Percentiles rank a stretch among this genome's conserved stretches.
These are phyloP conservation scores for Psilocybe cyanescens DNA, from an alignment of 768 basidiomycete genomes.

Conservation along the genomic window DNA sequence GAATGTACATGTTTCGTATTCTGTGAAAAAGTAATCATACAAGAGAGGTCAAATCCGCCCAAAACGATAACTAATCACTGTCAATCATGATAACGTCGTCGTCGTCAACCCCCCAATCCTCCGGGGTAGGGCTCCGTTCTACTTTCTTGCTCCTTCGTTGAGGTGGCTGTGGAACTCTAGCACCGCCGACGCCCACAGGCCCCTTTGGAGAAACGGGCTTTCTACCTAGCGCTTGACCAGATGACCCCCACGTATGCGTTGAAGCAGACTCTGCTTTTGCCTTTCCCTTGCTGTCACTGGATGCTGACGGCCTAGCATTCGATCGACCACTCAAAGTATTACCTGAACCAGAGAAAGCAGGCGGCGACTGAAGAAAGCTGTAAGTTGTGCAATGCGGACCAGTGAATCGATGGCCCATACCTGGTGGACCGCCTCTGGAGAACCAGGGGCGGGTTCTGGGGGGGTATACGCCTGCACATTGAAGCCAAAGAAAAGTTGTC, in stretches of 20 bases:
- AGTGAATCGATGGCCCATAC: conserved; percentile 16
- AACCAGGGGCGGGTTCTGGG: conserved; percentile 39
- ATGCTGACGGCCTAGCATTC: conserved; percentile 25
- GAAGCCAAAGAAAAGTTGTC: conserved; percentile 97
- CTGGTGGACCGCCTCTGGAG: conserved; percentile 35
- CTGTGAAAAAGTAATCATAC: conserved; percentile 8
- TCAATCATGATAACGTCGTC: conserved; percentile 86
- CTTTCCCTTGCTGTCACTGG: conserved; percentile 49
- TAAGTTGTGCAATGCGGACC: neutral
- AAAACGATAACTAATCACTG: conserved; percentile 55
- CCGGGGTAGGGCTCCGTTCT: conserved; percentile 67
- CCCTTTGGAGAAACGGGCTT: conserved; percentile 40
- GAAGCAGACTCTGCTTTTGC: conserved; percentile 46
- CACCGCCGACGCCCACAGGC: conserved; percentile 59
- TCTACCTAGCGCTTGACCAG: conserved; percentile 56
- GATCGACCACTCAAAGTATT: conserved; percentile 65
- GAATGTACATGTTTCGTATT: neutral
- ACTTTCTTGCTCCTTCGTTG: conserved; percentile 41
- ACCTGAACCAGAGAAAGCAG: conserved; percentile 68
- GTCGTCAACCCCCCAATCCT: conserved; percentile 83
- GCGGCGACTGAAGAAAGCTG: conserved; percentile 35
- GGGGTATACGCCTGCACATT: conserved; percentile 73
- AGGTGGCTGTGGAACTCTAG: conserved; percentile 48
- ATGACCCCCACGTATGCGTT: conserved; percentile 42
- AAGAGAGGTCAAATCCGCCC: conserved; percentile 7